Evolutionary conservation across 352 stramenopile species (phyloP).

Genomic region (Phytophthora pisi): DNA sequence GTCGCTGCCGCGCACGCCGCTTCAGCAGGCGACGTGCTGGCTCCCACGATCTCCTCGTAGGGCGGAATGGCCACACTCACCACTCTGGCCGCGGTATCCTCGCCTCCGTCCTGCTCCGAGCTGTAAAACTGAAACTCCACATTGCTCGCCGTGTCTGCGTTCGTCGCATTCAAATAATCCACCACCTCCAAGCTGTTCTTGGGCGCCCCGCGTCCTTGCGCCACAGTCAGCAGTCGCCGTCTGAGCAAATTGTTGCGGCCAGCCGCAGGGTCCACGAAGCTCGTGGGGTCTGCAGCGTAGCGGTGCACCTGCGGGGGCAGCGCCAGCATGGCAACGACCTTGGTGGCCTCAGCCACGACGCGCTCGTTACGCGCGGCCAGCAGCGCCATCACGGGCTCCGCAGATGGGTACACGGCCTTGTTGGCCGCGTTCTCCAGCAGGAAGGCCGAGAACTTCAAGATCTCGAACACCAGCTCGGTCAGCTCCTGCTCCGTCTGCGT

Average conservation of each 20-base stretch:
- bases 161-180: constrained; percentile 51
- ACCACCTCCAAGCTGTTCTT: constrained; percentile 71
- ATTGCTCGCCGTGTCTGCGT: constrained; percentile 6
- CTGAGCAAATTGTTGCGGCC: constrained; percentile 50
- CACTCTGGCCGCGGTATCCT: constrained; percentile 29
- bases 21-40: constrained; percentile 25
- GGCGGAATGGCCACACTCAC: constrained; percentile 50
- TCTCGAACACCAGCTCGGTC: constrained; percentile 68
- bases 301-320: constrained; percentile 74
- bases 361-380: constrained; percentile 73
- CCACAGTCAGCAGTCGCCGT: constrained; percentile 60
- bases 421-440: constrained; percentile 83
- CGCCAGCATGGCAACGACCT: constrained; percentile 75
- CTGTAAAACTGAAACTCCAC: constrained; percentile 78
- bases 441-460: constrained; percentile 75
- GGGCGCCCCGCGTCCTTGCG: constrained; percentile 45
- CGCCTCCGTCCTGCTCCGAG: constrained; percentile 29
- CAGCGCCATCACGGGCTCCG: constrained; percentile 54
- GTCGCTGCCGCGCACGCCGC: constrained; percentile 44
- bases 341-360: constrained; percentile 71
- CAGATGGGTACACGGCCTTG: constrained; percentile 75
- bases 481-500: constrained; percentile 44
- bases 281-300: constrained; percentile 60
- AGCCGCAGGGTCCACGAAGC: constrained; percentile 47
- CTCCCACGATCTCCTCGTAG: constrained; percentile 33